phyloP scores from a whole-genome alignment of 1,284 basidiomycete genomes.

The Cutaneotrichosporon arboriforme region DNA sequence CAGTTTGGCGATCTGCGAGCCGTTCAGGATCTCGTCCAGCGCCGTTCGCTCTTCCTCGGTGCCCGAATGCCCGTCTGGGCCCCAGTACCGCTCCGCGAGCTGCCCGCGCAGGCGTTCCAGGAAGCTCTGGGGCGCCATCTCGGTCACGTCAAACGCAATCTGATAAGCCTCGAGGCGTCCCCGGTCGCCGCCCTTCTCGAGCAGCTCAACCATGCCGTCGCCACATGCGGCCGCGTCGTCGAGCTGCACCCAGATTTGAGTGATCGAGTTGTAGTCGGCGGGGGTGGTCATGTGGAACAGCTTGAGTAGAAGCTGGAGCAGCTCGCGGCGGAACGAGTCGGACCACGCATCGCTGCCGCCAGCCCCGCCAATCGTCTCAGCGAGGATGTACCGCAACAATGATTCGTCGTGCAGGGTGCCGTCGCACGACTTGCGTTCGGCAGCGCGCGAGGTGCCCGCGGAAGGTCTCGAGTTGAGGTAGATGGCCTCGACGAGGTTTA shows the following conservation, averaged over 20 bases:
- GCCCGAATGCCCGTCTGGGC: constrained; percentile 52
- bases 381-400: constrained; percentile 81
- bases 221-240: constrained; percentile 61
- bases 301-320: constrained; percentile 60
- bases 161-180: constrained; percentile 76
- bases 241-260: constrained; percentile 80
- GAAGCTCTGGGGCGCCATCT: constrained; percentile 88
- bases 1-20: constrained; percentile 81
- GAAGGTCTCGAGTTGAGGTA: constrained; percentile 50
- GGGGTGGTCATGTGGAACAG: constrained; percentile 67
- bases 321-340: constrained; percentile 49
- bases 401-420: constrained; percentile 58
- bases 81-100: constrained; percentile 32
- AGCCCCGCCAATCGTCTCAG: constrained; percentile 67
- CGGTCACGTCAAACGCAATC: constrained; percentile 86
- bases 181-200: constrained; percentile 40
- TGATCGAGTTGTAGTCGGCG: constrained; percentile 68
- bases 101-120: constrained; percentile 58
- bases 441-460: constrained; percentile 17
- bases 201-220: constrained; percentile 35
- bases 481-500: constrained; percentile 75
- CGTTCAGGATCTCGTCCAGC: constrained; percentile 61
- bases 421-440: constrained; percentile 18
- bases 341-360: constrained; percentile 44
- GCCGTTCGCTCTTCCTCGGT: constrained; percentile 53